phyloP scores from a whole-genome alignment of 805 yeast genomes.

The Hanseniaspora lindneri region DNA sequence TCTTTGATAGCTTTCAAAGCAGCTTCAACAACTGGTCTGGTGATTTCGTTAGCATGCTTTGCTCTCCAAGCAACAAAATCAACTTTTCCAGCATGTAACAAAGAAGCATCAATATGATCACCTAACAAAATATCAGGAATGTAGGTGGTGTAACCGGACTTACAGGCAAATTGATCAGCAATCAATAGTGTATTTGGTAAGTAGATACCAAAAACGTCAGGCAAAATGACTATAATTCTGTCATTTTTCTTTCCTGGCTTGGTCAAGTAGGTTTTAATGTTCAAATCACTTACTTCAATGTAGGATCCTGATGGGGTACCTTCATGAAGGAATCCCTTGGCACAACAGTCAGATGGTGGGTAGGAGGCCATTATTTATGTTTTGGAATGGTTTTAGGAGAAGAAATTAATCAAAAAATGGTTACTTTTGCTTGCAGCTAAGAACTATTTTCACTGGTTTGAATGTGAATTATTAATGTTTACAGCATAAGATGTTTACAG shows the following conservation, averaged over 20 bases:
- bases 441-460: no score
- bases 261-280: constrained; percentile 34
- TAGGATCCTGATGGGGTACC: constrained; percentile 40
- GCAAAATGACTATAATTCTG: constrained; percentile 46
- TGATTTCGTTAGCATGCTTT: constrained; percentile 40
- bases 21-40: constrained; percentile 37
- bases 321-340: constrained; percentile 34
- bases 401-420: no score
- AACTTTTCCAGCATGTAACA: constrained; percentile 21
- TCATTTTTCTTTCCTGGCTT: constrained; percentile 20
- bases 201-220: constrained; percentile 60
- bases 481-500: no score
- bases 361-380: constrained; percentile 41
- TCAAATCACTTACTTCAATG: constrained; percentile 32
- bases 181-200: constrained; percentile 46
- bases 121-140: constrained; percentile 65
- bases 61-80: constrained; percentile 39
- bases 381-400: no score
- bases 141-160: constrained; percentile 49
- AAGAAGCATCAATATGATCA: constrained; percentile 29
- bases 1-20: constrained; percentile 37
- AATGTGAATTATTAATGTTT: no score
- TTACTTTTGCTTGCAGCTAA: no score
- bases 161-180: constrained; percentile 52
- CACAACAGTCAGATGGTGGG: constrained; percentile 42